Percentiles rank a stretch among this genome's conserved stretches.
Evolutionary conservation across 2,329 filamentous ascomycete species (phyloP).

Genomic region (Fusarium coicis): DNA sequence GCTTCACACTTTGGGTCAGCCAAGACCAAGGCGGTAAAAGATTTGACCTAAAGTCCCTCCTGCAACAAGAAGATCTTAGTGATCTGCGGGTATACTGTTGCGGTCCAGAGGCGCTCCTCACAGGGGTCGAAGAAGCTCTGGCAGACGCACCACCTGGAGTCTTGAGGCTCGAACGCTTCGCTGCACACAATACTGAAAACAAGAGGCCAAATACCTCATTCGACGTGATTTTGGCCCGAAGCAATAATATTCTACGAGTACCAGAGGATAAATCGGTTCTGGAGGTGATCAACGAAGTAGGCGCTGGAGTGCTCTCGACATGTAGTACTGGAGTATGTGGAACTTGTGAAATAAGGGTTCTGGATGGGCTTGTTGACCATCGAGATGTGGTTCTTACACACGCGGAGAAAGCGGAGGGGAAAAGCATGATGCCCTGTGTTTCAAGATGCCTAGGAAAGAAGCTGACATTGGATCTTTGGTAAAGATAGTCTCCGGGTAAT

Average conservation of each 20-base stretch:
- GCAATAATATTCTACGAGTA: neutral
- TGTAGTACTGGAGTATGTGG: neutral
- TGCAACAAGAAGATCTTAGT: neutral
- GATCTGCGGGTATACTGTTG: neutral
- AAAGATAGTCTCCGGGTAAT: fast-evolving
- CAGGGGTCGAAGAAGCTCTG: neutral
- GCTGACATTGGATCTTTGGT: neutral
- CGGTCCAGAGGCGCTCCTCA: neutral
- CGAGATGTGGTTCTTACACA: neutral
- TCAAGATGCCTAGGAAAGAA: neutral
- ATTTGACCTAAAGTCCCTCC: neutral
- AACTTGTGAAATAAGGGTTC: neutral
- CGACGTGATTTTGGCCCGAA: neutral
- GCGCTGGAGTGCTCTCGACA: neutral
- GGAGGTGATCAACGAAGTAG: neutral
- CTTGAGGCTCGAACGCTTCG: neutral
- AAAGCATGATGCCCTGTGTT: neutral
- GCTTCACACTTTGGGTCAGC: neutral
- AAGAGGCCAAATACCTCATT: neutral
- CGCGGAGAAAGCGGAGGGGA: neutral
- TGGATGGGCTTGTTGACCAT: neutral
- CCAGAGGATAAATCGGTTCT: neutral
- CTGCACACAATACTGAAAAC: neutral
- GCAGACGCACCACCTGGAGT: neutral
- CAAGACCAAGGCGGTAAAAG: neutral